phyloP scores from a whole-genome alignment of 371 early-diverging fungal species.

The Mucor plumbeus region DNA sequence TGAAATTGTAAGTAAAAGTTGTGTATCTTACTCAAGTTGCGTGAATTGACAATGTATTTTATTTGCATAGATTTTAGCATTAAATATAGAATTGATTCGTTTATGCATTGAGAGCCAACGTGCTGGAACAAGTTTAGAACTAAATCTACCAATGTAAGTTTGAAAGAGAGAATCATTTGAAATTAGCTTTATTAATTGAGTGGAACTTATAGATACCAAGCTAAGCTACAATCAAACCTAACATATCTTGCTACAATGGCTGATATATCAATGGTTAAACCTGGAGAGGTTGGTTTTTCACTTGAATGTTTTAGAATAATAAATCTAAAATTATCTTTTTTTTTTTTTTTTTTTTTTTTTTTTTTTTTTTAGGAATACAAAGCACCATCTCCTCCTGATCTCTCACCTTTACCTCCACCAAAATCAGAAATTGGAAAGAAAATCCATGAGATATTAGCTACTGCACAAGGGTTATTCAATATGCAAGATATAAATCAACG shows the following conservation, averaged over 20 bases:
- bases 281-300: constrained; percentile 46
- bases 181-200: not conserved
- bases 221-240: constrained; percentile 57
- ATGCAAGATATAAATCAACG: constrained; percentile 11
- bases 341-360: no score
- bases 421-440: constrained; percentile 37
- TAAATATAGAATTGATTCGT: constrained; percentile 60
- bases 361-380: constrained; percentile 38
- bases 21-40: not conserved
- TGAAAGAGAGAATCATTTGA: not conserved
- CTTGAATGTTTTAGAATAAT: not conserved
- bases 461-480: constrained; percentile 37
- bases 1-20: constrained; percentile 33
- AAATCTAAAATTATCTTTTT: not conserved
- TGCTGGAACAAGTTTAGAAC: constrained; percentile 33
- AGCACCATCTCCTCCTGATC: constrained; percentile 45
- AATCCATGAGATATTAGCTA: constrained; percentile 41
- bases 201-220: constrained; percentile 45
- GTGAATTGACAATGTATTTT: not conserved
- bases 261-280: constrained; percentile 56
- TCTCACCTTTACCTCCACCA: constrained; percentile 47
- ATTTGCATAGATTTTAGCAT: constrained; percentile 39
- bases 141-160: constrained; percentile 47
- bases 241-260: constrained; percentile 63
- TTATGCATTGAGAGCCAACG: constrained; percentile 46